These are phyloP conservation scores for Cutaneotrichosporon spelunceum DNA, from an alignment of 1,284 basidiomycete species.

Conservation along the genomic window DNA sequence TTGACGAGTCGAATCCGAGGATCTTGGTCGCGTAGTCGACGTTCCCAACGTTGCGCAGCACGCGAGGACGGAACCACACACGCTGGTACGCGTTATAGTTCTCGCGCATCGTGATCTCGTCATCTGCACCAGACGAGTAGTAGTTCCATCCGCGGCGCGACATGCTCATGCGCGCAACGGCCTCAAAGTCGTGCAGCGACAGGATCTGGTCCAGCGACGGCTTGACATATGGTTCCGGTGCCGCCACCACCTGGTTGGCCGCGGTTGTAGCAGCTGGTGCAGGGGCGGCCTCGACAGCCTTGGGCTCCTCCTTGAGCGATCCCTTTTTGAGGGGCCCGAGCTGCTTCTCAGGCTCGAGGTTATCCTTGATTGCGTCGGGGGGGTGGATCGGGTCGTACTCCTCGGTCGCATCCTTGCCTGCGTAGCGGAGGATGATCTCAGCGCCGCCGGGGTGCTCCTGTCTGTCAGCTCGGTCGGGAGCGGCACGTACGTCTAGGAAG, in stretches of 20 bases:
- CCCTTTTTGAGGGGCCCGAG: constrained; percentile 66
- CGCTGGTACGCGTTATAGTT: background rate
- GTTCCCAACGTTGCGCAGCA: constrained; percentile 71
- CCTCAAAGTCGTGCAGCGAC: constrained; percentile 88
- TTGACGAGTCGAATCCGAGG: constrained; percentile 65
- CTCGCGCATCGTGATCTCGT: constrained; percentile 69
- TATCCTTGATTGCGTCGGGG: constrained; percentile 76
- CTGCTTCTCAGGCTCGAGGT: constrained; percentile 55
- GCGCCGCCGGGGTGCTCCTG: constrained; percentile 65
- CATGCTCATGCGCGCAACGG: constrained; percentile 70
- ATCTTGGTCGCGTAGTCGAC: constrained; percentile 82
- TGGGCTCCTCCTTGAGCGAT: constrained; percentile 48
- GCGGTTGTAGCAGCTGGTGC: constrained; percentile 42
- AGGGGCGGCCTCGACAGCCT: constrained; percentile 49
- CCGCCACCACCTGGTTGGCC: background rate
- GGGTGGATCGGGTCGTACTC: constrained; percentile 86
- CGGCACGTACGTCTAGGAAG: constrained; percentile 61
- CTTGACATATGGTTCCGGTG: constrained; percentile 41
- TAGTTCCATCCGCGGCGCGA: constrained; percentile 83
- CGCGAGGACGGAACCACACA: constrained; percentile 88
- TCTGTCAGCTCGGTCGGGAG: constrained; percentile 5
- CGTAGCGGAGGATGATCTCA: constrained; percentile 66
- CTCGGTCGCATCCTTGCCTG: constrained; percentile 71
- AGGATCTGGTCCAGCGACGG: constrained; percentile 74
- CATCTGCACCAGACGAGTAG: constrained; percentile 80